phyloP scores from a whole-genome alignment of 371 early-diverging fungal genomes.

The Actinomucor elegans region DNA sequence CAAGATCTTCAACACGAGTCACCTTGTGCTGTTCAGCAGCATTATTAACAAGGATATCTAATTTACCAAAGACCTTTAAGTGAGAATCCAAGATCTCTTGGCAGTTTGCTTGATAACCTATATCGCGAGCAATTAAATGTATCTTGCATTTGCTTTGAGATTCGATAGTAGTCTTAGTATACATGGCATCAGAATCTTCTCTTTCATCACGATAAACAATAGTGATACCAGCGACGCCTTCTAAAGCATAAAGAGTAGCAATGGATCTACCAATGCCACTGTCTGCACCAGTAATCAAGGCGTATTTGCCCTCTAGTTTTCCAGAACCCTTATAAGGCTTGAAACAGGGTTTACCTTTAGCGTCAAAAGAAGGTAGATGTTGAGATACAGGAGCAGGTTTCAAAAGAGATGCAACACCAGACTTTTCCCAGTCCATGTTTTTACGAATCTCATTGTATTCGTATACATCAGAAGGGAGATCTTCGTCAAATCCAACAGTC shows the following conservation, averaged over 20 bases:
- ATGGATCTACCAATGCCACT: conserved; percentile 51
- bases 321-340: conserved; percentile 44
- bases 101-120: conserved; percentile 47
- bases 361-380: conserved; percentile 44
- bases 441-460: conserved; percentile 48
- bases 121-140: conserved; percentile 47
- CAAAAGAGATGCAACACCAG: conserved; percentile 45
- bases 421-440: conserved; percentile 40
- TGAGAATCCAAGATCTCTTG: conserved; percentile 46
- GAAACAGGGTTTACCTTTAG: conserved; percentile 40
- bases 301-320: conserved; percentile 43
- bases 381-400: conserved; percentile 52
- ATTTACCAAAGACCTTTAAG: conserved; percentile 43
- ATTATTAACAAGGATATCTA: conserved; percentile 66
- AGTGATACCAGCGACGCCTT: conserved; percentile 49
- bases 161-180: conserved; percentile 48
- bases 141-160: conserved; percentile 42
- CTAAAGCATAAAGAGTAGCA: conserved; percentile 48
- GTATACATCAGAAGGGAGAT: conserved; percentile 48
- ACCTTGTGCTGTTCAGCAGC: conserved; percentile 62
- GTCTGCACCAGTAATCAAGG: conserved; percentile 51
- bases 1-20: conserved; percentile 35
- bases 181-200: conserved; percentile 49
- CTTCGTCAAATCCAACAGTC: conserved; percentile 51
- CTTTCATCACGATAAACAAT: conserved; percentile 52